Base-by-base conservation (phyloP, 2,329 filamentous ascomycete species). In the Dactylellina cionopaga region DNA sequence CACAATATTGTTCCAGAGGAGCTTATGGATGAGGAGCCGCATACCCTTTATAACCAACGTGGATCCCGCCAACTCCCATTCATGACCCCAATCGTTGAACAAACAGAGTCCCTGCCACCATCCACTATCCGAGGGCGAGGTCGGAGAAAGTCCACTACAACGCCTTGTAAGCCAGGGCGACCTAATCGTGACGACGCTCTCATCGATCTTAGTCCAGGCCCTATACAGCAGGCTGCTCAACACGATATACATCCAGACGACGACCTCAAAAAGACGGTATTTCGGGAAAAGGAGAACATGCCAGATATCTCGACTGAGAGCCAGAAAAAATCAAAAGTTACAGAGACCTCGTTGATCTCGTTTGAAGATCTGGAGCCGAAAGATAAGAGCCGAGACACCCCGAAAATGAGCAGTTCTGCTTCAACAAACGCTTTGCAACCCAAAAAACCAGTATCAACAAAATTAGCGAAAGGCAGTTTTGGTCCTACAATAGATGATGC, bases 41-140 rank as follows among this genome's bases (percentile, higher is more conserved):
- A 79, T 33, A 74, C 75, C 47, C 62, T 52, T 7, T 44, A 58
- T 41, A 46, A 58, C 58, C 37, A 56, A 74, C 22, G 76, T 75
- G 47, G 74, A 76, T 96, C 97, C 78, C 96, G 93, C 80, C 89
- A 93, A 60, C 84, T 98, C 7, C 95, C 94, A 2, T 99, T 98
- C 80, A 98, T 99, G 95, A 99, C 95, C 0, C 95, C 95, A 1
- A 99, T 99, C 75, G 94, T 95, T 0, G 95, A 99, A 80, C 89
- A 92, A 77, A 99, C 95, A 0, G 95, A 99, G 80, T 90, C 89
- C 9, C 73, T 75, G 43, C 75, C 68, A 19, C 69, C 65, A 63
- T 79, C 69, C 78, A 82, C 60, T 77, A 76, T 65, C 39, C 64
- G 74, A 25, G 76, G 69, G 24, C 72, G 65, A 70, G 22, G 75